A percentile compares a stretch with the other conserved stretches of the same genome.
These are phyloP conservation scores for Haematococcus lacustris DNA, from an alignment of 139 green algal genomes.

Conservation along the genomic window DNA sequence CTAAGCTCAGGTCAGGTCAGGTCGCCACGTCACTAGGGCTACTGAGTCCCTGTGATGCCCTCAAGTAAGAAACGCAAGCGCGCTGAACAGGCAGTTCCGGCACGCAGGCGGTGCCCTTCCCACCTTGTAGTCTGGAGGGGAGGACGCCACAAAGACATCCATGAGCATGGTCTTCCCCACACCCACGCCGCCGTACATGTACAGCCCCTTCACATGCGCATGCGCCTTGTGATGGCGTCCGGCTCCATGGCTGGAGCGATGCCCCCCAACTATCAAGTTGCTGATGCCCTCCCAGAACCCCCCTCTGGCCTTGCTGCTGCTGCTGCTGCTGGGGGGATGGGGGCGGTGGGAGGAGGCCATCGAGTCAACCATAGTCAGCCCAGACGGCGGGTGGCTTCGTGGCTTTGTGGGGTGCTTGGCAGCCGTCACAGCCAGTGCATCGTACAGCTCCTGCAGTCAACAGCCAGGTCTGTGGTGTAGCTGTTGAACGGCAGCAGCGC, in stretches of 20 bases:
- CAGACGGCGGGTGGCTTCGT: slow-evolving; percentile 7
- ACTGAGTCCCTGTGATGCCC: no score
- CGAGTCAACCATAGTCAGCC: slow-evolving; percentile 43
- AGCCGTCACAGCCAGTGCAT: slow-evolving; percentile 21
- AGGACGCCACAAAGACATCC: slow-evolving; percentile 78
- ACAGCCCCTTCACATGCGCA: slow-evolving; percentile 55
- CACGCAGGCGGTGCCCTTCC: no score
- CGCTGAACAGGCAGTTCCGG: no score
- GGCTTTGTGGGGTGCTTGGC: not conserved
- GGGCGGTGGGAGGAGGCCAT: slow-evolving; percentile 4
- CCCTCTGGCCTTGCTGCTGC: slow-evolving; percentile 1
- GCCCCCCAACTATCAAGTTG: not conserved
- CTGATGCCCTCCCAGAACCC: slow-evolving; percentile 7
- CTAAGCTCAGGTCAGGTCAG: no score
- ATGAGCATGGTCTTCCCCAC: slow-evolving; percentile 98
- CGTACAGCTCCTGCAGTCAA: slow-evolving; percentile 43
- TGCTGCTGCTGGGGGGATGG: not conserved
- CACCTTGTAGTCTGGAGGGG: slow-evolving; percentile 34
- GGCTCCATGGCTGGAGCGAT: not conserved
- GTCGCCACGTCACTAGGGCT: no score
- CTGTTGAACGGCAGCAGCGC: not conserved
- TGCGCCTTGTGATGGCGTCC: not conserved
- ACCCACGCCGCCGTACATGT: slow-evolving; percentile 91
- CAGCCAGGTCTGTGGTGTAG: not conserved
- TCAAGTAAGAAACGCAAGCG: no score